Evolutionary conservation across 192 early-diverging fungal genomes (phyloP).

Genomic region (Gaertneriomyces semiglobifer): DNA sequence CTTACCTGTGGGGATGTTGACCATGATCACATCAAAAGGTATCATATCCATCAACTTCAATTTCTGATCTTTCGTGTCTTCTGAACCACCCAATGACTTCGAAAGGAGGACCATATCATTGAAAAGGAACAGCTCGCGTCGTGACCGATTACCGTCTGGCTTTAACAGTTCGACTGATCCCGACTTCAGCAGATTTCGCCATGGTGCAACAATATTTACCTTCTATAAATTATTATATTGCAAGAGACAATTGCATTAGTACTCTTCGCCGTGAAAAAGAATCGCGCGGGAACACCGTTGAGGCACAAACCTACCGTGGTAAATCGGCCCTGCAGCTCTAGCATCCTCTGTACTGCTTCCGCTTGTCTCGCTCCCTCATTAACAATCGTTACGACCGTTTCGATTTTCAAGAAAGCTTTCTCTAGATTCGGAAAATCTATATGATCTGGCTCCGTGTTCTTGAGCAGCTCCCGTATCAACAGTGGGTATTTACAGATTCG

Average conservation of each 20-base stretch:
- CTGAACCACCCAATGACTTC: conserved; percentile 27
- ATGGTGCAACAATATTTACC: conserved; percentile 49
- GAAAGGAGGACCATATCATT: conserved; percentile 57
- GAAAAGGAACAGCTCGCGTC: conserved; percentile 53
- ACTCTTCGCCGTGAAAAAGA: too few relatives aligned
- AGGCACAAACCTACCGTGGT: conserved; percentile 31
- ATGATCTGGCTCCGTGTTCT: conserved; percentile 46
- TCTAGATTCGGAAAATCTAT: conserved; percentile 43
- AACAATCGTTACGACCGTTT: conserved; percentile 55
- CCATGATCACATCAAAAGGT: conserved; percentile 46
- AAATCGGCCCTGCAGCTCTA: conserved; percentile 49
- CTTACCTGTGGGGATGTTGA: conserved; percentile 33
- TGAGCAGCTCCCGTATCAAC: conserved; percentile 52
- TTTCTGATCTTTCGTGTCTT: conserved; percentile 33
- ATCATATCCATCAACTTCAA: conserved; percentile 50
- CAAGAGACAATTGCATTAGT: too few relatives aligned
- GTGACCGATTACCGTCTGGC: conserved; percentile 34
- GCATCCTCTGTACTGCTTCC: conserved; percentile 52
- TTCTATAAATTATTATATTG: conserved; percentile 26
- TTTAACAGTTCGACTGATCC: conserved; percentile 40
- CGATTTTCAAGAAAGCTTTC: conserved; percentile 46
- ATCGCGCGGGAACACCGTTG: too few relatives aligned
- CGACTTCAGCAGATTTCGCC: conserved; percentile 40
- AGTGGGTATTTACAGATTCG: conserved; percentile 60
- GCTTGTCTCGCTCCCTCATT: conserved; percentile 54